phyloP scores from a whole-genome alignment of 331 rosid species.

The Cydonia oblonga region DNA sequence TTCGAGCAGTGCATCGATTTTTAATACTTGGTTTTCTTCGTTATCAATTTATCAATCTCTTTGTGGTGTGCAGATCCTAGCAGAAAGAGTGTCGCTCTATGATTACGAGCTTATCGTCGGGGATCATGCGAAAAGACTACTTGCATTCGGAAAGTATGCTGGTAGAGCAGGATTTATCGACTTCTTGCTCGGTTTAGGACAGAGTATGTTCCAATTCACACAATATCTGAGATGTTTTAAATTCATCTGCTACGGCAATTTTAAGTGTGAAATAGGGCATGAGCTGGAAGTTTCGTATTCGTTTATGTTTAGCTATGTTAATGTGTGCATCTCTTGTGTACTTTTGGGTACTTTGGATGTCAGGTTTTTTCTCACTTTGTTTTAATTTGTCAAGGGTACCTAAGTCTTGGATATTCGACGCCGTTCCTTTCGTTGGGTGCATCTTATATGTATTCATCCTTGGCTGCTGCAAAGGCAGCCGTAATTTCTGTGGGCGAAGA shows the following conservation, averaged over 20 bases:
- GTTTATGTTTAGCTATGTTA: not conserved
- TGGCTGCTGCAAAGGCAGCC: slow-evolving; percentile 96
- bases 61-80: slow-evolving; percentile 36
- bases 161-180: slow-evolving; percentile 93
- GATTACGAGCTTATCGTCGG: slow-evolving; percentile 91
- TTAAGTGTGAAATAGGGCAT: not conserved
- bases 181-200: slow-evolving; percentile 70
- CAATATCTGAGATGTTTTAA: not conserved
- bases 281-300: not conserved
- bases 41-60: not conserved
- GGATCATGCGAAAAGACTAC: slow-evolving; percentile 54
- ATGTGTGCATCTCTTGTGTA: not conserved
- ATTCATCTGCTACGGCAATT: not conserved
- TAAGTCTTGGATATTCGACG: slow-evolving; percentile 88
- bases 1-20: not conserved
- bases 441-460: slow-evolving; percentile 84
- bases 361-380: not conserved
- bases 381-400: slow-evolving; percentile 34
- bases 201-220: slow-evolving; percentile 34
- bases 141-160: slow-evolving; percentile 87
- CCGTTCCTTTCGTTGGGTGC: slow-evolving; percentile 85
- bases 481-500: slow-evolving; percentile 91
- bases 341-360: not conserved
- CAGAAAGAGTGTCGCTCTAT: slow-evolving; percentile 62
- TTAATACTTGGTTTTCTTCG: not conserved